Base-by-base conservation (phyloP, 805 yeast genomes). In the Spathaspora arborariae region DNA sequence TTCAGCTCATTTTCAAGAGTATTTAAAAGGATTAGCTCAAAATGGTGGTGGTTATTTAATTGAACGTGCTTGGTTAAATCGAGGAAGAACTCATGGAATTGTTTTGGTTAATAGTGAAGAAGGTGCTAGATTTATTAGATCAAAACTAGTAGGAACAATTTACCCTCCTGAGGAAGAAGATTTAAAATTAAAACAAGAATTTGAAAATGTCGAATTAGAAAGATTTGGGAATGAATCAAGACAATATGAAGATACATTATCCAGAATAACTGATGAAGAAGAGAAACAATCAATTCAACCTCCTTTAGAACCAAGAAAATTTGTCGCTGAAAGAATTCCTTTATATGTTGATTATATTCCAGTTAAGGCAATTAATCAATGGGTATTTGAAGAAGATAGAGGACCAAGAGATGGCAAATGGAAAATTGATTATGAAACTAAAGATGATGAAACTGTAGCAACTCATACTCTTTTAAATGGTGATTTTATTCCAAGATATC, bases 21-120 rank as follows among this genome's bases (percentile, higher is more conserved):
- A 66, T 48, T 48, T 75, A 45, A 63, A 62, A 39, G 57, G 55
- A 13, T 56, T 66, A 41, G 66, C 71, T 3, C 46, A 57, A 16
- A 51, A 46, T 19, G 58, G 51, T 3, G 55, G 56, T 6, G 54
- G 37, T 19, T 20, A 35, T 19, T 22, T 27, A 5, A 58, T 74
- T 21, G 78, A 73, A 50, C 56, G 78, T 41, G 76, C 75, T 4
- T 74, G 79, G 79, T 56, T 74, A 44, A 74, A 69, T 50, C 52
- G 63, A 37, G 53, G 63, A 30, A 52, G 76, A 52, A 61, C 76
- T 6, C 79, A 75, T 51, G 72, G 71, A 24, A 67, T 72, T 24
- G 72, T 75, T 20, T 57, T 74, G 40, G 63, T 67, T 15, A 63
- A 68, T 41, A 66, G 65, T 34, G 66, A 67, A 45, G 66, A 65